phyloP scores from a whole-genome alignment of 345 rosid genomes.

The Rubroshorea leprosula region DNA sequence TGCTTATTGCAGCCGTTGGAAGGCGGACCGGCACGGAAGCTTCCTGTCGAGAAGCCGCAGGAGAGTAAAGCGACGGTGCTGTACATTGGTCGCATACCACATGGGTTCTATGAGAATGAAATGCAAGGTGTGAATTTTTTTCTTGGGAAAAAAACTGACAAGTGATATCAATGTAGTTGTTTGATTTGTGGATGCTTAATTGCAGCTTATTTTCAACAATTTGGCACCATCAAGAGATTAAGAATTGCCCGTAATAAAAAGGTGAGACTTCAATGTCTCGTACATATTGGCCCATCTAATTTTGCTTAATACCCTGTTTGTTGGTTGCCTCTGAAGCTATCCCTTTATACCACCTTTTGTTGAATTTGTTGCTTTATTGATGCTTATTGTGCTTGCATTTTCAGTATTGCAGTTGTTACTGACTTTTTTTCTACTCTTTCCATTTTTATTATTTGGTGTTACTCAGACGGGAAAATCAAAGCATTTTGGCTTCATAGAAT shows the following conservation, averaged over 20 bases:
- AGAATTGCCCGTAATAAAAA: conserved; percentile 81
- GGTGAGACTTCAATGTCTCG: conserved; percentile 27
- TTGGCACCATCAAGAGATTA: conserved; percentile 75
- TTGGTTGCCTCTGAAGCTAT: background rate
- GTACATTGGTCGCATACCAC: conserved; percentile 87
- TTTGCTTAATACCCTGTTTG: background rate
- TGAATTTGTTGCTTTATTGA: background rate
- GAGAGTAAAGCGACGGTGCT: conserved; percentile 50
- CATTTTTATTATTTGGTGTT: conserved; percentile 10
- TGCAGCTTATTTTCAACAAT: conserved; percentile 72
- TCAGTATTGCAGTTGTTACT: background rate
- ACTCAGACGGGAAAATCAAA: conserved; percentile 89
- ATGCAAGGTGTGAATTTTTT: conserved; percentile 50
- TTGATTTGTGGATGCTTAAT: background rate
- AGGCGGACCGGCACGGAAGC: conserved; percentile 62
- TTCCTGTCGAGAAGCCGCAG: conserved; percentile 30
- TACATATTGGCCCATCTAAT: background rate
- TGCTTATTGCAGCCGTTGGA: conserved; percentile 55
- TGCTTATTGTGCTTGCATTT: background rate
- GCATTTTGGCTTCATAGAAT: conserved; percentile 89
- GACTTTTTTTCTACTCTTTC: conserved; percentile 2
- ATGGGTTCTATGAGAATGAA: conserved; percentile 87
- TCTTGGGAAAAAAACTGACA: background rate
- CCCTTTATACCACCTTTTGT: background rate
- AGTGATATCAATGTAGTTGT: background rate